Base-by-base conservation (phyloP, 495 filamentous ascomycete species). In the Aspergillus ostianus region DNA sequence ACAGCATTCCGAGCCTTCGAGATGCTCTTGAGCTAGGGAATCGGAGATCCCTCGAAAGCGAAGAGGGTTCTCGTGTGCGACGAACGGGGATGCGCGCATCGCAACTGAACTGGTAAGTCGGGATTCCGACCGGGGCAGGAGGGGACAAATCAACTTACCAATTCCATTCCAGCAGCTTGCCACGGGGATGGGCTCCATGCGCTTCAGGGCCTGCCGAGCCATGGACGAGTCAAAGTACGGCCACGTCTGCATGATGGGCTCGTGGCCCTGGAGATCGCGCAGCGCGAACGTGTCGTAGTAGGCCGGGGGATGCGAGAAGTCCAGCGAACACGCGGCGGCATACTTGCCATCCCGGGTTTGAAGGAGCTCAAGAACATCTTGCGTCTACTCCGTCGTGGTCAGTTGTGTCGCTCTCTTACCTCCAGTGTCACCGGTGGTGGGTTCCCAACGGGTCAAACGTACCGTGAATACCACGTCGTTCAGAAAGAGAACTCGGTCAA, bases 211-310 rank as follows among this genome's bases (percentile, higher is more conserved):
- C 8, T 78, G 65, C 29, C 84, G 78, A 7, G 90, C 89, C 12
- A 66, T 67, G 0, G 71, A 62, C 4, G 86, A 80, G 27, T 79
- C 75, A 65, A 95, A 95, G 74, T 87, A 95, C 0, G 91, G 91
- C 83, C 87, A 94, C 19, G 81, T 87, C 58, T 83, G 78, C 52
- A 82, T 82, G 10, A 85, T 71, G 18, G 82, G 73, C 57, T 85
- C 82, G 53, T 82, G 70, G 51, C 90, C 91, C 7, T 74, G 59
- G 18, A 73, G 73, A 68, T 94, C 91, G 4, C 90, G 86, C 12
- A 92, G 78, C 23, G 91, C 91, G 69, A 95, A 93, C 3, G 89
- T 92, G 67, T 95, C 91, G 72, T 93, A 93, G 73, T 86, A 92
- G 4, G 64, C 44, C 2, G 88, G 85, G 1, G 88, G 84, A 27